These are phyloP conservation scores for Canavalia ensiformis DNA, from an alignment of 306 rosid species.

Conservation along the genomic window DNA sequence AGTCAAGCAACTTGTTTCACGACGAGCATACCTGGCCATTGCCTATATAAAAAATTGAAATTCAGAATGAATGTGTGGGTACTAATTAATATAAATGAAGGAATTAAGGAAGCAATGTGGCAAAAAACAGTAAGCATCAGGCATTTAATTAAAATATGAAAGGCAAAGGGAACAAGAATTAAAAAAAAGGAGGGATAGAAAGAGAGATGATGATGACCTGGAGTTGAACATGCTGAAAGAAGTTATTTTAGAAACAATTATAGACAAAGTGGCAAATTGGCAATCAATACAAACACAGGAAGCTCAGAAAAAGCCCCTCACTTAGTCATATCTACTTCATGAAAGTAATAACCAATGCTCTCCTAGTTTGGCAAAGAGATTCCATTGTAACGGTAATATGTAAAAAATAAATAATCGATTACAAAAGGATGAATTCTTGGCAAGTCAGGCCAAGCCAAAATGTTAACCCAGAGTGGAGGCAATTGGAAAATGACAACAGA, in stretches of 20 bases:
- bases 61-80: conserved; percentile 29
- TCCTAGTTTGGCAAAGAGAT: conserved; percentile 18
- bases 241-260: conserved; percentile 8
- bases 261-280: background rate
- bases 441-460: conserved; percentile 40
- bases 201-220: conserved; percentile 10
- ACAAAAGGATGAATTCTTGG: conserved; percentile 26
- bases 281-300: conserved; percentile 23
- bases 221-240: conserved; percentile 20
- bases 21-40: conserved; percentile 84
- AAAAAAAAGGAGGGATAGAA: background rate
- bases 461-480: conserved; percentile 6
- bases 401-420: background rate
- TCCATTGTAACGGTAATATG: background rate
- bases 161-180: conserved; percentile 27
- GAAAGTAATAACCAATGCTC: conserved; percentile 23
- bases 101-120: background rate
- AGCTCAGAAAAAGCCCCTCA: conserved; percentile 10
- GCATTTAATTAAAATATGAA: conserved; percentile 2
- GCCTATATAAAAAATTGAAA: conserved; percentile 63
- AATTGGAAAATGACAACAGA: background rate
- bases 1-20: conserved; percentile 84
- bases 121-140: conserved; percentile 28
- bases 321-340: conserved; percentile 20
- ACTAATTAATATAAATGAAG: conserved; percentile 14